These are phyloP conservation scores for Exophiala oligosperma DNA, from an alignment of 2,329 filamentous ascomycete species.

Conservation along the genomic window DNA sequence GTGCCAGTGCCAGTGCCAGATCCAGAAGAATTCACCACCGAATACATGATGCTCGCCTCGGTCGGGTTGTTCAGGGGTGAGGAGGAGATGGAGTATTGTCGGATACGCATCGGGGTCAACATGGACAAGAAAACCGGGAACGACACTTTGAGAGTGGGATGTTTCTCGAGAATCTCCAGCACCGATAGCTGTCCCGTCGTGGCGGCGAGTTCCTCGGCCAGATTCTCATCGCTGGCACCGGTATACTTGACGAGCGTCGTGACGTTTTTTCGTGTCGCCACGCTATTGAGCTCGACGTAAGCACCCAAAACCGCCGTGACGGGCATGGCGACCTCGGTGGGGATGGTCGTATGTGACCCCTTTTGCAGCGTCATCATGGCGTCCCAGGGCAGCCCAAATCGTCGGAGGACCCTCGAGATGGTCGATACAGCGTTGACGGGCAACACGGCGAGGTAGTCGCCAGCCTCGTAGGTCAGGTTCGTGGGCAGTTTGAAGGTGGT, in stretches of 20 bases:
- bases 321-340: conserved; percentile 57
- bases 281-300: conserved; percentile 72
- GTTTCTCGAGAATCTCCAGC: conserved; percentile 69
- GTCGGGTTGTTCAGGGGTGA: conserved; percentile 63
- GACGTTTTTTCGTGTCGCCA: conserved; percentile 62
- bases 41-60: conserved; percentile 66
- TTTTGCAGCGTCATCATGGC: conserved; percentile 62
- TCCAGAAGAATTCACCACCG: conserved; percentile 53
- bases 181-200: conserved; percentile 33
- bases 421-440: conserved; percentile 66
- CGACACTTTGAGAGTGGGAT: conserved; percentile 59
- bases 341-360: conserved; percentile 54
- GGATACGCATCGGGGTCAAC: conserved; percentile 73
- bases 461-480: conserved; percentile 65
- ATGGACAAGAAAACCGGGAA: conserved; percentile 69
- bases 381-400: conserved; percentile 69
- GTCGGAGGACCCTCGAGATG: conserved; percentile 62
- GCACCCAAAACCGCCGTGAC: conserved; percentile 65
- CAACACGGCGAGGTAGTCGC: conserved; percentile 74
- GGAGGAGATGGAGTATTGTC: conserved; percentile 80
- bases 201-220: conserved; percentile 5
- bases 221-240: conserved; percentile 14
- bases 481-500: conserved; percentile 68
- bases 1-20: too few relatives aligned
- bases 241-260: conserved; percentile 15